Percentiles rank a stretch among this genome's conserved stretches.
Conservation (phyloP, 2,329 filamentous ascomycete genomes). For the Fusarium abutilonis region DNA sequence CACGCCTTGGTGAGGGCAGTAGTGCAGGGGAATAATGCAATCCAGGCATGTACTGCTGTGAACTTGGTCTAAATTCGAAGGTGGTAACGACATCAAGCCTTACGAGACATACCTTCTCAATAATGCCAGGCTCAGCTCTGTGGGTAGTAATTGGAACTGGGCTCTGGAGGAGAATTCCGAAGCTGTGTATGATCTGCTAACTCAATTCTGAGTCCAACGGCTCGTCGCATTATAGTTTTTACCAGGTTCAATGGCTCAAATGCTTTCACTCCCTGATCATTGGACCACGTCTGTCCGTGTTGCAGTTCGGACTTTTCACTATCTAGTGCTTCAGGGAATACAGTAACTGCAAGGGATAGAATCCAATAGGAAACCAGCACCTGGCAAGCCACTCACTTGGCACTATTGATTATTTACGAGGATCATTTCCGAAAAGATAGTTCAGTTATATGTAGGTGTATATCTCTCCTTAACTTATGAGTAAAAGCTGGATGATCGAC, state of each 20-base stretch:
- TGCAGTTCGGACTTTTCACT: background rate
- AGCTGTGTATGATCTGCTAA: background rate
- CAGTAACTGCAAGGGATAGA: too few species aligned
- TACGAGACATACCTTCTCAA: too few species aligned
- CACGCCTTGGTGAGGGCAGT: background rate
- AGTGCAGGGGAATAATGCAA: too few species aligned
- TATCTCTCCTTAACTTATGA: background rate
- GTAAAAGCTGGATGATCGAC: background rate
- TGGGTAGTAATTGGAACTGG: background rate
- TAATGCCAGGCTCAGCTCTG: background rate
- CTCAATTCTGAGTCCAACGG: background rate
- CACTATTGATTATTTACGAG: background rate
- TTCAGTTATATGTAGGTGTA: background rate
- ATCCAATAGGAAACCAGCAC: background rate
- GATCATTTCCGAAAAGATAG: background rate
- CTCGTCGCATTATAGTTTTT: background rate
- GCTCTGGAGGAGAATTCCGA: too few species aligned
- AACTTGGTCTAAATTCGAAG: too few species aligned
- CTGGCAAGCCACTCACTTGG: background rate
- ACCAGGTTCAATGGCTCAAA: background rate
- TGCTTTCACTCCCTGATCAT: background rate
- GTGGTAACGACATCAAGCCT: too few species aligned
- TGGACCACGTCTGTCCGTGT: background rate
- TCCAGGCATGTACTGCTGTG: too few species aligned
- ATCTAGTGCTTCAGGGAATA: background rate